phyloP scores from a whole-genome alignment of 2,329 filamentous ascomycete species.

The Claviceps pusilla region DNA sequence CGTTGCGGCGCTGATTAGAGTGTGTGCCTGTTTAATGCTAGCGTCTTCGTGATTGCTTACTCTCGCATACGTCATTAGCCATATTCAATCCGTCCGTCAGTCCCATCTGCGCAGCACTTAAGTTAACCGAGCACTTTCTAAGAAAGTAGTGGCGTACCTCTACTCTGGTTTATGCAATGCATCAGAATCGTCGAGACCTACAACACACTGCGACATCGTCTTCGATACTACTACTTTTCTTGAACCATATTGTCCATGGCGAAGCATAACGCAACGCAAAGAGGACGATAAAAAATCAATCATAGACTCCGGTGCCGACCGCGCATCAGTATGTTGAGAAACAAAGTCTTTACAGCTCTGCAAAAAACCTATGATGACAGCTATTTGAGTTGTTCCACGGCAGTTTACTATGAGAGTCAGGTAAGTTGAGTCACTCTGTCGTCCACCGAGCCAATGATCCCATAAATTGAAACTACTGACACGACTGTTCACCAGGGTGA shows the following conservation, averaged over 20 bases:
- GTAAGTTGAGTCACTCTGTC: constrained; percentile 26
- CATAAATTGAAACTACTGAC: background rate
- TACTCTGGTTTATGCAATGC: background rate
- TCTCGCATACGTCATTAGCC: constrained; percentile 2
- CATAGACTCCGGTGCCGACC: background rate
- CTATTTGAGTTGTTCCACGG: constrained; percentile 86
- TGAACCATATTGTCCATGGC: background rate
- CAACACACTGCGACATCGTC: background rate
- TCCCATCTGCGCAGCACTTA: background rate
- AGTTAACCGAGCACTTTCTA: too few relatives aligned
- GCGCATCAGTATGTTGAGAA: constrained; percentile 34
- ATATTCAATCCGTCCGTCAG: background rate
- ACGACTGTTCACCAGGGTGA: constrained; percentile 42
- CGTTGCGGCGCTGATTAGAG: too few relatives aligned
- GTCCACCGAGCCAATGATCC: background rate
- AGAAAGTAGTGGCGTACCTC: background rate
- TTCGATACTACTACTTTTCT: background rate
- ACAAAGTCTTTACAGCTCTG: constrained; percentile 50
- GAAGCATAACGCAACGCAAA: background rate
- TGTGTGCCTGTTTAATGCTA: too few relatives aligned
- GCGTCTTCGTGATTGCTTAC: background rate
- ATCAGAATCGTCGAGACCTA: background rate
- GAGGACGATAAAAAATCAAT: background rate
- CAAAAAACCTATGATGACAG: constrained; percentile 98
- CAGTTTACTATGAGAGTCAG: constrained; percentile 89